Base-by-base conservation (phyloP, 2,329 filamentous ascomycete species). In the Ophiostoma sp. region DNA sequence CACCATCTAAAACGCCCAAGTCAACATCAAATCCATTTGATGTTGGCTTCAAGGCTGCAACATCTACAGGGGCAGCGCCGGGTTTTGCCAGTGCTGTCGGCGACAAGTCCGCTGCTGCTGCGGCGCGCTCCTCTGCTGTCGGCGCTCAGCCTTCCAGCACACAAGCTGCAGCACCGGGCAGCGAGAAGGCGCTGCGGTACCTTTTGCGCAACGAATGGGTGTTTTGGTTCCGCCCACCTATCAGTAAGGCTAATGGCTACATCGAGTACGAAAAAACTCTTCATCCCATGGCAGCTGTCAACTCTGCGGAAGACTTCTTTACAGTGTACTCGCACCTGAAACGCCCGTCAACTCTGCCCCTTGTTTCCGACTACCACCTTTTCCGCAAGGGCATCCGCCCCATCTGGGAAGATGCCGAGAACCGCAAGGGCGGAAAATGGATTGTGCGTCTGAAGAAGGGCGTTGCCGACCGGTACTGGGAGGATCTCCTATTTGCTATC, bases 351-450 rank as follows among this genome's bases (percentile, higher is more conserved):
- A 82, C 85, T 45, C 83, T 99, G 69, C 94, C 94, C 6, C 89
- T 94, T 4, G 94, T 98, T 42, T 97, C 93, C 38, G 95, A 99
- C 79, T 99, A 97, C 77, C 95, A 99, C 77, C 89, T 99, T 70
- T 99, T 99, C 83, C 96, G 95, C 79, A 93, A 95, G 76, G 94
- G 93, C 67, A 93, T 99, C 71, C 88, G 95, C 70, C 95, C 95
- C 36, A 95, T 99, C 74, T 99, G 95, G 95, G 95, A 99, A 79
- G 95, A 99, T 74, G 93, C 97, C 64, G 92, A 96, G 77, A 99
- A 99, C 81, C 95, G 92, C 78, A 90, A 89, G 73, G 95, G 95
- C 67, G 95, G 95, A 66, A 99, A 99, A 81, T 99, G 94, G 94
- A 93, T 97, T 72, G 89, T 99, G 77, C 86, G 94, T 73, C 82